phyloP scores from a whole-genome alignment of 257 asterid species.

The Eustoma russellianum region DNA sequence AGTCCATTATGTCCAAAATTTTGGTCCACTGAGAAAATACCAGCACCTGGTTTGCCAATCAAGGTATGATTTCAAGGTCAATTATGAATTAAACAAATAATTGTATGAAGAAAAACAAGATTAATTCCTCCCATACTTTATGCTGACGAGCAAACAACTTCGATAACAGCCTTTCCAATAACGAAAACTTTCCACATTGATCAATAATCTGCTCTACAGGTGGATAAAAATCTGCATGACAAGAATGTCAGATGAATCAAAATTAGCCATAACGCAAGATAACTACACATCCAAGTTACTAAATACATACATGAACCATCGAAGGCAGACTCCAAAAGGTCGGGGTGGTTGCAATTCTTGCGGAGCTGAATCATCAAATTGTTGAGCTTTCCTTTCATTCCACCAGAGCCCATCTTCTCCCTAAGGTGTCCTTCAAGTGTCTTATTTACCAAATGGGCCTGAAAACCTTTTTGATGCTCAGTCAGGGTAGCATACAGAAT shows the following conservation, averaged over 20 bases:
- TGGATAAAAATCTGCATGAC: slow-evolving; percentile 53
- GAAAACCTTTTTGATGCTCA: slow-evolving; percentile 69
- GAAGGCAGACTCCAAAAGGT: slow-evolving; percentile 79
- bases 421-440: slow-evolving; percentile 65
- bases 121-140: slow-evolving; percentile 41
- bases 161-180: slow-evolving; percentile 60
- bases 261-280: slow-evolving; percentile 6
- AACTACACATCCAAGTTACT: slow-evolving; percentile 7
- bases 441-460: slow-evolving; percentile 75
- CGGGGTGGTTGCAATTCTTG: slow-evolving; percentile 98
- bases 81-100: background rate
- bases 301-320: slow-evolving; percentile 69
- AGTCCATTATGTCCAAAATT: slow-evolving; percentile 86
- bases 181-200: slow-evolving; percentile 88
- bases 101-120: background rate
- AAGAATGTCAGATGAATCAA: slow-evolving; percentile 7
- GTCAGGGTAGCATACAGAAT: slow-evolving; percentile 84
- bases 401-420: slow-evolving; percentile 47
- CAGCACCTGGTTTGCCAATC: slow-evolving; percentile 52
- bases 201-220: slow-evolving; percentile 78
- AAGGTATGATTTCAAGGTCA: slow-evolving; percentile 3
- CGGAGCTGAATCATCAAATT: slow-evolving; percentile 93
- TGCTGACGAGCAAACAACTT: slow-evolving; percentile 79
- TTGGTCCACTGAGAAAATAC: slow-evolving; percentile 98
- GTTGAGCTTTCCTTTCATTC: slow-evolving; percentile 65